Percentiles rank a stretch among this genome's conserved stretches.
These are phyloP conservation scores for Dothiorella sarmentorum DNA, from an alignment of 2,329 filamentous ascomycete species.

Conservation along the genomic window DNA sequence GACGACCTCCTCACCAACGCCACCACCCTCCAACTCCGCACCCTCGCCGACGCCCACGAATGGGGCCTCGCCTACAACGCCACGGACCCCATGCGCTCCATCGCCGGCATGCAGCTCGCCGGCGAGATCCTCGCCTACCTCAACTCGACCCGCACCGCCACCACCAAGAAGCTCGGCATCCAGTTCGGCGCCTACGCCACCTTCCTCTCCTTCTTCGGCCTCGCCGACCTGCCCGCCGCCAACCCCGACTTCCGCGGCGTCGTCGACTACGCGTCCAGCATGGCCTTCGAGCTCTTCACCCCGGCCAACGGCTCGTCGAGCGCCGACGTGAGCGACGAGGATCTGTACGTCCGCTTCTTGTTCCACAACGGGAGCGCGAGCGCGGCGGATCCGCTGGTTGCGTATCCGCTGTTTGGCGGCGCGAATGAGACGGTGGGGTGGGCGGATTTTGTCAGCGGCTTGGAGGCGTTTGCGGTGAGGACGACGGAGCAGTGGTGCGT, in stretches of 20 bases:
- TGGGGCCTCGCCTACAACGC: constrained; percentile 79
- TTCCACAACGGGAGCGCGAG: constrained; percentile 61
- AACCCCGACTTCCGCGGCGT: constrained; percentile 68
- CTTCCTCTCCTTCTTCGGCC: constrained; percentile 61
- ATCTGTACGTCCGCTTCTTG: constrained; percentile 58
- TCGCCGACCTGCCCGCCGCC: constrained; percentile 49
- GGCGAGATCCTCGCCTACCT: constrained; percentile 45
- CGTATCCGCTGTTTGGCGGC: constrained; percentile 62
- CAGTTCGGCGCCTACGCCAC: constrained; percentile 62
- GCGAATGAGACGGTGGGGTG: constrained; percentile 58
- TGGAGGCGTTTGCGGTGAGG: constrained; percentile 65
- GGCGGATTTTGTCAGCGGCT: constrained; percentile 61
- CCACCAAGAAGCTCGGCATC: constrained; percentile 45
- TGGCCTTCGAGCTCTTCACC: constrained; percentile 72
- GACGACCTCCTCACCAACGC: constrained; percentile 58
- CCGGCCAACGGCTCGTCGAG: constrained; percentile 26
- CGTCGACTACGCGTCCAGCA: constrained; percentile 78
- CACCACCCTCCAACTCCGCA: constrained; percentile 61
- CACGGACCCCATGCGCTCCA: constrained; percentile 45
- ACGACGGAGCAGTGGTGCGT: constrained; percentile 67
- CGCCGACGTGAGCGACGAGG: constrained; percentile 44
- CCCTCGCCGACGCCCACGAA: constrained; percentile 76
- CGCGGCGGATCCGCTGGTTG: constrained; percentile 43
- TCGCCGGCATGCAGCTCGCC: constrained; percentile 48
- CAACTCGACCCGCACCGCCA: constrained; percentile 40